Evolutionary conservation across 2,329 filamentous ascomycete species (phyloP), one percentile per base, ranked within the genome.

Genomic region (Pseudogymnoascus destructans): DNA sequence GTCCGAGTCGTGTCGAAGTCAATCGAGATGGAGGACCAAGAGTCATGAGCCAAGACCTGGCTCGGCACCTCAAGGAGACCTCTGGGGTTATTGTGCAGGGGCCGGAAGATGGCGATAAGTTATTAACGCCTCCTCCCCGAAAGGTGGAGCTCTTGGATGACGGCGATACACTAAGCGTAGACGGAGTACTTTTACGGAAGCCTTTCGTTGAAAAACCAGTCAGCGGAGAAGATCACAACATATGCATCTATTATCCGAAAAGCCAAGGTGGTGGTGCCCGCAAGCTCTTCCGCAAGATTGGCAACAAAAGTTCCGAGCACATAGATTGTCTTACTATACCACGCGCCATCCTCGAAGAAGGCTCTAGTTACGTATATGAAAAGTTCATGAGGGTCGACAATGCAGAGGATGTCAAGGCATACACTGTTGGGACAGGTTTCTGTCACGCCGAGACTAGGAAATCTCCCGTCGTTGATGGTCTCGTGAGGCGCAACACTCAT

Each of bases 161-260:
- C 64, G 88, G 88, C 25, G 91, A 98, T 68, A 85, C 87, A 3
- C 77, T 98, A 58, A 82, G 86, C 40, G 92, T 98, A 8, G 92
- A 98, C 69, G 93, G 92, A 9, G 77, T 80, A 38, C 71, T 84
- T 3, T 78, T 98, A 49, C 85, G 80, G 65, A 98, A 98, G 69
- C 93, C 93, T 0, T 98, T 98, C 68, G 93, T 98, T 35, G 93
- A 98, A 70, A 98, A 98, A 71, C 93, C 93, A 0, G 91, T 90
- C n/a, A 96, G 89, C 68, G 93, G 93, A 32, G 93, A 98, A 72
- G 92, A 98, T 67, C 93, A 98, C 74, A 98, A 98, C 70, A 95
- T 98, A 66, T 87, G 95, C 72, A 96, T 98, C 59, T 98, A 97
- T 73, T 97, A 95, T 67, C 89, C 92, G 19, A 87, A 85, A 62